Base-by-base conservation (phyloP, 495 filamentous ascomycete species). In the Xylaria acuta region DNA sequence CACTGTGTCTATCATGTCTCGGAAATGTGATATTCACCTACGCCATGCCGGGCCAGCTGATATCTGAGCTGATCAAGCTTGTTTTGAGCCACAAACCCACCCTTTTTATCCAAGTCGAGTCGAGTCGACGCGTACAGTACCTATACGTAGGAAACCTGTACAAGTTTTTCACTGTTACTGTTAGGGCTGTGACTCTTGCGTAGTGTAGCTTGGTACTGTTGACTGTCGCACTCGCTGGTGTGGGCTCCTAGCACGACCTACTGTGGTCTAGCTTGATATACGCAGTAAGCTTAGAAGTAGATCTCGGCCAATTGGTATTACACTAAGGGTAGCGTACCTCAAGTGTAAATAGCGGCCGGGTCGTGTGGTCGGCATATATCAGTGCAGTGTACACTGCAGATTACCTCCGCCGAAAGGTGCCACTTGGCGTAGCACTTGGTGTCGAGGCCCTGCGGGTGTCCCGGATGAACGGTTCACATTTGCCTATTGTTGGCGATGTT, bases 401-500 rank as follows among this genome's bases (percentile, higher is more conserved):
- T 59, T 22, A 27, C 49, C 49, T 54, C n/a, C 25, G 5, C 5
- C 49, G n/a, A 58, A n/a, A 34, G 25, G 54, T 20, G 54, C 54
- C 30, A 58, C n/a, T 58, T 58, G 30, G 54, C 30, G 54, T 34
- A 58, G 54, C 30, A 18, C 58, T 59, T 16, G 60, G 20, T 11
- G 25, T 65, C 41, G 2, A 47, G 41, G 2, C 22, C 4, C 40
- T 63, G 36, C 25, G 16, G 62, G 25, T 30, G 62, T 34, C 45
- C 64, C 45, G 32, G 64, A 66, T 66, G 45, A 53, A 51, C 45
- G 64, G 64, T 66, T 51, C 45, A 18, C 18, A 8, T 22, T n/a
- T 38, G 40, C 64, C 45, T 51, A 49, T 64, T 45, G 25, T 64
- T 64, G 41, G 41, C 8, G 12, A 25, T 30, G 3, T 27, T 11